These are phyloP conservation scores for Lactifluus rugatus DNA, from an alignment of 768 basidiomycete genomes.

Conservation along the genomic window DNA sequence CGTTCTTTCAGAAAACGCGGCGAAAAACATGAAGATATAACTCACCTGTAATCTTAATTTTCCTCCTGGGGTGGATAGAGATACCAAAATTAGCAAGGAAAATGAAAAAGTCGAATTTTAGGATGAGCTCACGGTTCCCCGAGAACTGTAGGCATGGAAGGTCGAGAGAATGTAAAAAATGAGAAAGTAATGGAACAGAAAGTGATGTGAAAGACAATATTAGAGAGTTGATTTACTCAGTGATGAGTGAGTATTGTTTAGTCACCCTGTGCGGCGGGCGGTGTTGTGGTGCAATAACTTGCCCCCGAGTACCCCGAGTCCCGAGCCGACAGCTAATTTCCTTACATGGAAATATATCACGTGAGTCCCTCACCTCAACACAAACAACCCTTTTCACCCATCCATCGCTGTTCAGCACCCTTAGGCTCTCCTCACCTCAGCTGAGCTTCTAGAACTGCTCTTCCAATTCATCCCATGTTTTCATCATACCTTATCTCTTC, in stretches of 20 bases:
- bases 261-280: background rate
- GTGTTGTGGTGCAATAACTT: background rate
- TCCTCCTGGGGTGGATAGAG: constrained; percentile 39
- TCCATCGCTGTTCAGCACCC: background rate
- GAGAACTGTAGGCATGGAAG: constrained; percentile 24
- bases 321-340: background rate
- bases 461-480: background rate
- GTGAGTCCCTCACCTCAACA: background rate
- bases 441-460: background rate
- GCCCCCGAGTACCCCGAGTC: background rate
- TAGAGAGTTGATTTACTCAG: background rate
- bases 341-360: background rate
- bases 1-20: background rate
- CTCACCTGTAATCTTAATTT: constrained; percentile 71
- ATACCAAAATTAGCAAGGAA: constrained; percentile 1
- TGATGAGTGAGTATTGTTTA: background rate
- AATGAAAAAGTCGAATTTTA: background rate
- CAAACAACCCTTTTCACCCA: too few relatives aligned
- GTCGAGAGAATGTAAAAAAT: constrained; percentile 17
- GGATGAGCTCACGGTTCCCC: constrained; percentile 24
- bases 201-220: too few relatives aligned
- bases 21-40: background rate
- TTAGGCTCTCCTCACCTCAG: background rate
- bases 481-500: background rate
- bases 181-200: constrained; percentile 18